A percentile compares a stretch with the other conserved stretches of the same genome.
phyloP scores from a whole-genome alignment of 1,284 basidiomycete genomes.

The Ganoderma lucidum region DNA sequence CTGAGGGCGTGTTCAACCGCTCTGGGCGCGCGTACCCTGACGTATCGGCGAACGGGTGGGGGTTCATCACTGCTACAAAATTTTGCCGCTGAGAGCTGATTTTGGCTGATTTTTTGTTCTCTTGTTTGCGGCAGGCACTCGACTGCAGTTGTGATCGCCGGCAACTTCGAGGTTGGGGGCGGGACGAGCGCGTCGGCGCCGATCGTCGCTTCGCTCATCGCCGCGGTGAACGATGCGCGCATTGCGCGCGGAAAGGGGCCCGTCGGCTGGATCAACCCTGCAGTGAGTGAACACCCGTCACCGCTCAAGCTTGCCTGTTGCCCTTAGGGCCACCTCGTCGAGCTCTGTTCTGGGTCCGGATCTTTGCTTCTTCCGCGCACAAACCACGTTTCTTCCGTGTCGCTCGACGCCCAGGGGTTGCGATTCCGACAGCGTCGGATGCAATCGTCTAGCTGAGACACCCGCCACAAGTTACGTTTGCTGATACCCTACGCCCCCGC shows the following conservation, averaged over 20 bases:
- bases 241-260: conserved; percentile 47
- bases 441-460: background rate
- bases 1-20: conserved; percentile 13
- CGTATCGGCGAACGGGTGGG: conserved; percentile 43
- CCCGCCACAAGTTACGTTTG: background rate
- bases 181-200: conserved; percentile 25
- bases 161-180: conserved; percentile 32
- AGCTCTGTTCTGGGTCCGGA: conserved; percentile 29
- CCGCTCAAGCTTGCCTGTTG: conserved; percentile 13
- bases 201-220: conserved; percentile 54
- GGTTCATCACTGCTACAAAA: conserved; percentile 1
- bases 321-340: background rate
- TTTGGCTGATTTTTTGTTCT: background rate
- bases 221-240: conserved; percentile 68
- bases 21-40: conserved; percentile 46
- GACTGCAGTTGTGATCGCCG: conserved; percentile 38
- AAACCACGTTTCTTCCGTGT: conserved; percentile 35
- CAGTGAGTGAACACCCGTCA: conserved; percentile 5
- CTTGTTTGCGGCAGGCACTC: conserved; percentile 20
- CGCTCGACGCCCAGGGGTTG: background rate
- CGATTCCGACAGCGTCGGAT: background rate
- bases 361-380: background rate
- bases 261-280: conserved; percentile 65
- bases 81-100: background rate
- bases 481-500: background rate